Evolutionary conservation across 164 flowering plant genomes (phyloP), one percentile per base, ranked within the genome.

Genomic region (Aristolochia californica): DNA sequence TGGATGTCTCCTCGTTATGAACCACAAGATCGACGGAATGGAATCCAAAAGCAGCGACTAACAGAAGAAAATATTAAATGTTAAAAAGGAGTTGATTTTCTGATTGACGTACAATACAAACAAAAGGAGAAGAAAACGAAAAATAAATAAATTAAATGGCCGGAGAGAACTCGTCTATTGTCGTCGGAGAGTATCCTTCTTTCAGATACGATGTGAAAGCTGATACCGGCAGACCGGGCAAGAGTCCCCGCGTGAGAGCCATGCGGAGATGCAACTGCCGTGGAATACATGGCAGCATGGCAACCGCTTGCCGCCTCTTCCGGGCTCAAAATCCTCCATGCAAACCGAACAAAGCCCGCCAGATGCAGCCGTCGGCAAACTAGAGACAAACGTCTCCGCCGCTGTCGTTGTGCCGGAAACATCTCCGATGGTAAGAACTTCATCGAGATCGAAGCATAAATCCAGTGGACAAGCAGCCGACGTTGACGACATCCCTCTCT

Each of bases 391-490:
- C 50, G 8, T 17, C 22, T 47, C 50, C 20, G 50, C 50, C 50
- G 50, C 18, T 13, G 50, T 16, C 18, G 3, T 47, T 8, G 18
- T 14, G 50, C 50, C 50, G 50, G 50, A 17, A 47, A 4, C 50
- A 8, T 47, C 50, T 17, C 18, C 50, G 20, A 0, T 47, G 9
- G 50, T 47, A 4, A 47, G 50, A 47, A 47, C 50, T 8, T 1
- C 18, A 16, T 47, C 50, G 50, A 47, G 50, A 13, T 47, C 50
- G 22, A 47, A 47, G 50, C 50, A 47, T 47, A 47, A 20, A 47
- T 47, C 50, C 50, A 47, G 20, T 4, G 50, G 50, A 20, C 18
- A 47, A 34, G 40, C 10, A 12, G 40, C 11, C 40, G 10, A 12
- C 15, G 50, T 47, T n/a, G 18, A 5, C 20, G 50, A 47, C 50